These are phyloP conservation scores for Carex cristatella DNA, from an alignment of 176 grass and related monocot genomes.

Conservation along the genomic window DNA sequence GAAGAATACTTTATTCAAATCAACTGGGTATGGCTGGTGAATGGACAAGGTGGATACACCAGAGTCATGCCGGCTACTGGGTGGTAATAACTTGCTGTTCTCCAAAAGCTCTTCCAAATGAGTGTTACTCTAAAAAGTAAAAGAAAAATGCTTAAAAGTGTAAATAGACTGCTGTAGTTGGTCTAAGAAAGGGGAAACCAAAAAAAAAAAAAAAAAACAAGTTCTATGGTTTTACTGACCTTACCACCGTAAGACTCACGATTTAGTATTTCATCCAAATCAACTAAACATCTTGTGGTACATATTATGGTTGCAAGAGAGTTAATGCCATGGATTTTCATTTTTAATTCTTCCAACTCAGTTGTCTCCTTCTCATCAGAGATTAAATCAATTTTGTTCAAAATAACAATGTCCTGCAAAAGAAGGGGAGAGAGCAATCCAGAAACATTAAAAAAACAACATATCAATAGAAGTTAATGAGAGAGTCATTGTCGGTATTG, in stretches of 20 bases:
- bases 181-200: neutral
- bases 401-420: conserved; percentile 84
- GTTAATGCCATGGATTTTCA: conserved; percentile 61
- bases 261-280: conserved; percentile 78
- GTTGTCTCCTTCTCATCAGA: conserved; percentile 27
- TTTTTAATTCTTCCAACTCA: conserved; percentile 66
- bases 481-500: neutral
- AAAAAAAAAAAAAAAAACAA: conserved; percentile 2
- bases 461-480: neutral
- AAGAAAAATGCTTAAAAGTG: neutral
- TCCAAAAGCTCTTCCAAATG: conserved; percentile 80
- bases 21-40: conserved; percentile 49
- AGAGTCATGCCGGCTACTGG: conserved; percentile 52
- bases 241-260: conserved; percentile 63
- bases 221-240: conserved; percentile 41
- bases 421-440: neutral
- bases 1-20: conserved; percentile 63
- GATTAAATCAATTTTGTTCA: conserved; percentile 96
- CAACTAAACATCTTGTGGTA: conserved; percentile 74
- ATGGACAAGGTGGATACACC: conserved; percentile 68
- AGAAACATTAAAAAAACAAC: neutral
- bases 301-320: conserved; percentile 64
- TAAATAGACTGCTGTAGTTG: neutral
- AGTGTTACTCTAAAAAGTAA: conserved; percentile 44
- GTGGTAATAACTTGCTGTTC: conserved; percentile 54